A percentile compares a stretch with the other conserved stretches of the same genome.
Evolutionary conservation across 768 basidiomycete species (phyloP).

Genomic region (Mycena rebaudengoi): DNA sequence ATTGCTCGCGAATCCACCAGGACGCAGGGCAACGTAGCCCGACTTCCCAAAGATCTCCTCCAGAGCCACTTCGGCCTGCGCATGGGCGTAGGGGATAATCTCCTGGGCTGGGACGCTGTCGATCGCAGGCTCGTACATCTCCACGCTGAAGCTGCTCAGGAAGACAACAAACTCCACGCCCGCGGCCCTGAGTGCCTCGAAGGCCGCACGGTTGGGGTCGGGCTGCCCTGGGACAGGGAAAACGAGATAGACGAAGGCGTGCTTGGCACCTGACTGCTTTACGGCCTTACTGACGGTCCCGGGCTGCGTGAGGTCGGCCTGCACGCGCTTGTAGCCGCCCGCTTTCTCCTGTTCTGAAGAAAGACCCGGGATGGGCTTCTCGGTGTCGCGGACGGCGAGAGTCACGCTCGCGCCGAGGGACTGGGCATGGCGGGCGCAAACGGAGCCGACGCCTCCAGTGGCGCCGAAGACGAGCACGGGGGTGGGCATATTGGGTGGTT

Average conservation of each 20-base stretch:
- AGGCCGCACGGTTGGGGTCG: slow-evolving; percentile 5
- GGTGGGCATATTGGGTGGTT: too few relatives aligned
- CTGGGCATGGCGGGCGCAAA: slow-evolving; percentile 4
- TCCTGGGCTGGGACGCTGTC: slow-evolving; percentile 8
- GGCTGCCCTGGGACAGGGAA: not conserved
- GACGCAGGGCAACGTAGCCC: slow-evolving; percentile 8
- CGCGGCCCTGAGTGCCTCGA: slow-evolving; percentile 8
- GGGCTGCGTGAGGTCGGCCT: slow-evolving; percentile 10
- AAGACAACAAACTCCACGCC: slow-evolving; percentile 11
- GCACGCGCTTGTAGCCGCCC: slow-evolving; percentile 9
- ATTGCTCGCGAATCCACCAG: slow-evolving; percentile 7
- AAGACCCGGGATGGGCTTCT: slow-evolving; percentile 11
- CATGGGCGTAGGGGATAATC: slow-evolving; percentile 7
- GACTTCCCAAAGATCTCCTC: not conserved
- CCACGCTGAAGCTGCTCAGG: not conserved
- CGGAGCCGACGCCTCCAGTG: slow-evolving; percentile 4
- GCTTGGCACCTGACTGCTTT: too few relatives aligned
- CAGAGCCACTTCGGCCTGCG: slow-evolving; percentile 7
- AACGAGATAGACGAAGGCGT: slow-evolving; percentile 1
- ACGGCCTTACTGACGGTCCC: slow-evolving; percentile 3
- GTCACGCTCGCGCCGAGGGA: slow-evolving; percentile 10
- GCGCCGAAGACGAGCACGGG: too few relatives aligned
- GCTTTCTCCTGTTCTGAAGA: slow-evolving; percentile 6
- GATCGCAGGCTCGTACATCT: slow-evolving; percentile 5
- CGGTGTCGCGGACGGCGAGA: slow-evolving; percentile 10